phyloP scores from a whole-genome alignment of 2,329 filamentous ascomycete species.

The Cladosporium halotolerans region DNA sequence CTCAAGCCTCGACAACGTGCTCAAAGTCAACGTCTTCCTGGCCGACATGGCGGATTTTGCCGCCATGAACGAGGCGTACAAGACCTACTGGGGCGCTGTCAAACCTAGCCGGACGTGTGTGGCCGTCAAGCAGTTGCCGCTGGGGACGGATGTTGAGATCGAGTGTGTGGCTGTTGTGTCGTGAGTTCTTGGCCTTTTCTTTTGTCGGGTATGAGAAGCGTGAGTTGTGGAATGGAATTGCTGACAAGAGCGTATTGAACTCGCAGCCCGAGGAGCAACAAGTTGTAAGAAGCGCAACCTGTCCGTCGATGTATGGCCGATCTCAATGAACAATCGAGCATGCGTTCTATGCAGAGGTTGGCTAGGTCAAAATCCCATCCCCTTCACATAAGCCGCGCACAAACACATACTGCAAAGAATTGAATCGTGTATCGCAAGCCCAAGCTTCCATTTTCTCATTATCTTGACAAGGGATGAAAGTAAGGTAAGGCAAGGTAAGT shows the following conservation, averaged over 20 bases:
- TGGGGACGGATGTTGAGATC: constrained; percentile 49
- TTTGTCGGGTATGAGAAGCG: background rate
- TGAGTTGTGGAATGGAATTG: background rate
- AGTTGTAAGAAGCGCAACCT: background rate
- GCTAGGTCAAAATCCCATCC: no score
- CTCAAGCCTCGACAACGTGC: constrained; percentile 52
- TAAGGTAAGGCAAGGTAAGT: no score
- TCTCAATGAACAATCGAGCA: no score
- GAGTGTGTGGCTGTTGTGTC: constrained; percentile 42
- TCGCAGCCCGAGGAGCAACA: background rate
- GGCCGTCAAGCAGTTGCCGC: constrained; percentile 45
- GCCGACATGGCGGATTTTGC: constrained; percentile 60
- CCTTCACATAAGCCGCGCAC: no score
- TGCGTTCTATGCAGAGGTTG: no score
- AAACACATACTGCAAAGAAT: no score
- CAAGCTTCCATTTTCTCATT: no score
- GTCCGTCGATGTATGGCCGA: no score
- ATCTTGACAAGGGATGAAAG: no score
- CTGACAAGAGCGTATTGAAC: no score
- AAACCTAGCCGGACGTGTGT: constrained; percentile 40
- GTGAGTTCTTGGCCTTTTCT: constrained; percentile 15
- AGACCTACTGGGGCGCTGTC: constrained; percentile 24
- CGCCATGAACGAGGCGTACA: constrained; percentile 51
- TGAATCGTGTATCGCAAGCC: no score
- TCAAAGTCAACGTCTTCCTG: constrained; percentile 64